A percentile compares a stretch with the other conserved stretches of the same genome.
phyloP scores from a whole-genome alignment of 1,139 yeast genomes.

The Blastobotrys aristatus region DNA sequence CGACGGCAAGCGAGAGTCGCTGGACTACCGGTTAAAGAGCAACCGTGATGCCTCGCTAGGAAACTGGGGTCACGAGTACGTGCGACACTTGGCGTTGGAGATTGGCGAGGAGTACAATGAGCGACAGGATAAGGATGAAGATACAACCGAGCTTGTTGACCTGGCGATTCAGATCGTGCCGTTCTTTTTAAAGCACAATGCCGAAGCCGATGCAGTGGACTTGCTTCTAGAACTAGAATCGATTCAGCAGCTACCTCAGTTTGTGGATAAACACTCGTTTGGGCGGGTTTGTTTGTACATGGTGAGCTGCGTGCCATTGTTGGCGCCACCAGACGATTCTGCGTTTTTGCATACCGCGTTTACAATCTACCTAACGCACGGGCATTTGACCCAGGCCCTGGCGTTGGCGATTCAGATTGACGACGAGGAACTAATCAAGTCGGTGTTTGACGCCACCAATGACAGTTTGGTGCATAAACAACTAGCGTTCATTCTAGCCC shows the following conservation, averaged over 20 bases:
- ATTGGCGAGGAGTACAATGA: conserved; percentile 83
- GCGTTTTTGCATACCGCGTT: conserved; percentile 89
- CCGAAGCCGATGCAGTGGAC: conserved; percentile 98
- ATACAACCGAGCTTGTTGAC: conserved; percentile 45
- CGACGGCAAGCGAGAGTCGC: conserved; percentile 73
- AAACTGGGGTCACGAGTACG: conserved; percentile 97
- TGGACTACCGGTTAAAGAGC: conserved; percentile 74
- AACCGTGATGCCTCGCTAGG: conserved; percentile 50
- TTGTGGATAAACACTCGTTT: conserved; percentile 79
- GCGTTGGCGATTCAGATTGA: conserved; percentile 86
- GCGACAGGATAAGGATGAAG: conserved; percentile 48
- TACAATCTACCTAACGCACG: conserved; percentile 72
- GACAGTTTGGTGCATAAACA: conserved; percentile 80
- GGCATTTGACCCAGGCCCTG: conserved; percentile 83
- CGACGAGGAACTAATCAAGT: conserved; percentile 67
- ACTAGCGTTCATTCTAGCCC: conserved; percentile 82
- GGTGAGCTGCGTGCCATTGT: conserved; percentile 91
- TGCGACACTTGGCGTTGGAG: conserved; percentile 91
- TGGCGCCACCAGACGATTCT: conserved; percentile 92
- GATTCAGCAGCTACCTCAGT: conserved; percentile 74
- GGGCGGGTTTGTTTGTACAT: conserved; percentile 89
- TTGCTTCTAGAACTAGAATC: conserved; percentile 82
- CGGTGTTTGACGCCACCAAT: conserved; percentile 69
- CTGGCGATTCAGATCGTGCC: conserved; percentile 80
- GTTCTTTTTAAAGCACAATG: conserved; percentile 87